These are phyloP conservation scores for Sugiyamaella pinicola DNA, from an alignment of 1,139 yeast genomes.

Conservation along the genomic window DNA sequence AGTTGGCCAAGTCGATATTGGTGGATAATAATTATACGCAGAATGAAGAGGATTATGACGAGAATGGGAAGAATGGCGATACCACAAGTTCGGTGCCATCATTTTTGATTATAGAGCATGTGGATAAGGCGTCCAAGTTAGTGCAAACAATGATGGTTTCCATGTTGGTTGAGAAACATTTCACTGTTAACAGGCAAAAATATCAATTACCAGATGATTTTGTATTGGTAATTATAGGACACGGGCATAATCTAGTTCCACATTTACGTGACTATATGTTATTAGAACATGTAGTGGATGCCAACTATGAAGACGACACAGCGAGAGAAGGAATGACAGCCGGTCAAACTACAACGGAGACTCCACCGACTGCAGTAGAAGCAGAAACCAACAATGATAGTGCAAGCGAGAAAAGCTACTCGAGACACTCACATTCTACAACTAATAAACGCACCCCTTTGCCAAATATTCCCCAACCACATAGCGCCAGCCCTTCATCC, in stretches of 20 bases:
- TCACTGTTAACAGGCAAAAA: constrained; percentile 10
- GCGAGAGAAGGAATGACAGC: not conserved
- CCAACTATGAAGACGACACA: constrained; percentile 1
- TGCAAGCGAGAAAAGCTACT: no score
- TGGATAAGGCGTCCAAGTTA: constrained; percentile 34
- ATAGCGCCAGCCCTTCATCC: not conserved
- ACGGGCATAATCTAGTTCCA: constrained; percentile 17
- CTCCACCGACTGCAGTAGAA: no score
- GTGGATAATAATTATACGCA: no score
- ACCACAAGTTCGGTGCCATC: constrained; percentile 15
- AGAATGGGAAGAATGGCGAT: no score
- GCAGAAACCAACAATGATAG: no score
- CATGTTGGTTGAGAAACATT: constrained; percentile 21
- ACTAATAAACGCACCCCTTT: not conserved
- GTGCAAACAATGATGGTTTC: constrained; percentile 37
- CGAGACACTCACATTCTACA: not conserved
- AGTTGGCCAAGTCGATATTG: constrained; percentile 12
- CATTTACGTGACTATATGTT: constrained; percentile 28
- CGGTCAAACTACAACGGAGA: not conserved
- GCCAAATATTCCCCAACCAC: no score
- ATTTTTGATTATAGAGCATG: constrained; percentile 32
- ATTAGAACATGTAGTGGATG: constrained; percentile 25
- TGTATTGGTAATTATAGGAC: constrained; percentile 14
- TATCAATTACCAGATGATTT: constrained; percentile 19
- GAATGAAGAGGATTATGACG: not conserved